Base-by-base conservation (phyloP, 306 rosid species). In the Sophora flavescens region DNA sequence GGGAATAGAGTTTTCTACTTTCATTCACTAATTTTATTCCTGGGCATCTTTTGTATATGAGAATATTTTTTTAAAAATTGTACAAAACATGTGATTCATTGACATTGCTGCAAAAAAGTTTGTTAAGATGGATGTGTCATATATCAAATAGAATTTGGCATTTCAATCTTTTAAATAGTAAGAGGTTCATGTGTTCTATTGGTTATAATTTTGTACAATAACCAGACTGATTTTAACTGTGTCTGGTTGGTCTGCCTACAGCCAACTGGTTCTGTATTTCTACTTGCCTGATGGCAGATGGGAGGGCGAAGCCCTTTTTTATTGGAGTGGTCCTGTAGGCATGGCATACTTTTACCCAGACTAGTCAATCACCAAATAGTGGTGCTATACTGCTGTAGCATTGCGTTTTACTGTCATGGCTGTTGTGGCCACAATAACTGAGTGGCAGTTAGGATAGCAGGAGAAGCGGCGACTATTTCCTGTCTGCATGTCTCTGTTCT, bases 221-320 rank as follows among this genome's bases (percentile, higher is more conserved):
- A 44, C 3, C 30, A 56, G 8, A 54, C 68, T 47, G 10, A 16
- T 36, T 64, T 64, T 28, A 3, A n/a, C 30, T 22, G 48, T 56
- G 63, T 42, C 58, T 72, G 8, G 54, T 69, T 14, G 52, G 5
- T 56, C 51, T 47, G 41, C 63, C 15, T 68, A 12, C 50, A 50
- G 44, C 11, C 62, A 50, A 66, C 33, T 74, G 57, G 57, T 68
- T 74, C n/a, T 26, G 14, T 66, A 15, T 74, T 68, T 57, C 1
- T 22, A 36, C 44, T 63, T 59, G 36, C 52, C 54, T 57, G 61
- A 39, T 72, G 62, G 32, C 0, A 30, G 68, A 64, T 79, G 41
- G 70, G 44, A 60, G 42, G 81, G 54, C 47, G 16, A 32, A 65
- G 33, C 52, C 52, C 3, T 36, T 52, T 22, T 62, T 32, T 28